A percentile compares a stretch with the other conserved stretches of the same genome.
Evolutionary conservation across 2,329 filamentous ascomycete genomes (phyloP).

Genomic region (Pyrenochaeta sp.): DNA sequence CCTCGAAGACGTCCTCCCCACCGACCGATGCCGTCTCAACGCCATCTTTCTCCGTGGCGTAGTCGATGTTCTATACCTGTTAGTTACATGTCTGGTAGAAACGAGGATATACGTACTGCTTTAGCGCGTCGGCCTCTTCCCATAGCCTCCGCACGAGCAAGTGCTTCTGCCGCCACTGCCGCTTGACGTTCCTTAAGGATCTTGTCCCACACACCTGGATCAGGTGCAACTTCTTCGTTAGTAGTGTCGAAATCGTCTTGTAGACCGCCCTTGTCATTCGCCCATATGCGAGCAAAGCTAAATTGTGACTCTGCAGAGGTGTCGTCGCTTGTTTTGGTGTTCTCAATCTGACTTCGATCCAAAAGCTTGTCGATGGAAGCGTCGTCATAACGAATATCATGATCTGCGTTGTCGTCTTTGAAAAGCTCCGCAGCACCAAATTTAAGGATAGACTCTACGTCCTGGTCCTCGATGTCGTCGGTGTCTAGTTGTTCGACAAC

Average conservation of each 20-base stretch:
- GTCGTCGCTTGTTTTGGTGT: conserved; percentile 71
- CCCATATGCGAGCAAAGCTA: conserved; percentile 90
- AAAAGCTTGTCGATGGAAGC: conserved; percentile 87
- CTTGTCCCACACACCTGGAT: conserved; percentile 83
- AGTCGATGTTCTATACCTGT: conserved; percentile 54
- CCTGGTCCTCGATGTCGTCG: conserved; percentile 78
- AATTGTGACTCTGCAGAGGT: conserved; percentile 80
- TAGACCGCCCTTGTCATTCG: conserved; percentile 76
- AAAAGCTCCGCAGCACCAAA: conserved; percentile 90
- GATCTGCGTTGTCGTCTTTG: conserved; percentile 72
- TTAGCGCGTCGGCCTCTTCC: conserved; percentile 84
- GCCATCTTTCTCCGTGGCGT: conserved; percentile 50
- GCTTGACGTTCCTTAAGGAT: conserved; percentile 86
- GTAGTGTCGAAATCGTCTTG: conserved; percentile 68
- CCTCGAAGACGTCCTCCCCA: conserved; percentile 28
- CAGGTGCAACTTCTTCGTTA: conserved; percentile 64
- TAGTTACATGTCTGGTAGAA: conserved; percentile 1
- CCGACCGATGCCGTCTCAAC: conserved; percentile 17
- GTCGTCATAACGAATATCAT: conserved; percentile 82
- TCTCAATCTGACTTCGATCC: conserved; percentile 84
- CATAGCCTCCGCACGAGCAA: conserved; percentile 74
- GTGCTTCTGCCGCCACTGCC: conserved; percentile 75
- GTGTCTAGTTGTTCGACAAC: conserved; percentile 91
- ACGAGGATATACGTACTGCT: conserved; percentile 53
- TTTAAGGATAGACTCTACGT: conserved; percentile 86